Evolutionary conservation across 2,329 filamentous ascomycete genomes (phyloP), one percentile per base, ranked within the genome.

Genomic region (Juglanconis sp.): DNA sequence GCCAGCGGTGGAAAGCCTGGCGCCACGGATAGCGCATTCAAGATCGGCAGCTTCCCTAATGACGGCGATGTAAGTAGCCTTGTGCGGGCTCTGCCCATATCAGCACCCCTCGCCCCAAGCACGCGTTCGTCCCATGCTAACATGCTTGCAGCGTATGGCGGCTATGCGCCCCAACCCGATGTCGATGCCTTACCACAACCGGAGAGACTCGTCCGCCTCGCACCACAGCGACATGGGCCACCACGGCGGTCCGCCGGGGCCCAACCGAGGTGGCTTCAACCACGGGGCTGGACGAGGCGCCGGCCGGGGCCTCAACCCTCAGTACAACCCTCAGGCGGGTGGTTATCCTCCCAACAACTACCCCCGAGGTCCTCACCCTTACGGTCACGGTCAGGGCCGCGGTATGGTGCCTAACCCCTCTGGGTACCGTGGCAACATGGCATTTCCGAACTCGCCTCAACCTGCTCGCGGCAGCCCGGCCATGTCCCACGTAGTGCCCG

Each of bases 171-270:
- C 63, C 8, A 78, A 82, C 64, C 85, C 86, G 52, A 79, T 85
- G 66, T 82, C 56, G 30, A 57, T 63, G 56, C 48, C 56, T 10
- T 59, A 78, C 65, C 93, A 98, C 75, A 84, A 91, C 68, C 89
- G 94, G 69, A 89, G 92, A 68, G 90, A 94, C 72, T 97, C 94
- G 35, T 89, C 89, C 42, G 92, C 95, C 70, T 96, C 91, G 30
- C 83, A 87, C 65, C 90, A 94, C 73, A 86, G 85, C 72, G 89
- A 93, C 65, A 84, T 88, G 74, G 84, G 81, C 73, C 86, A 83
- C 71, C 83, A 85, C 70, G 79, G 79, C 66, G 55, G 83, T 83
- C 44, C 46, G 4, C 81, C 84, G 63, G 80, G 82, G 44, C 80
- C 86, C 69, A 81, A 81, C 66, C 84, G 85, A 67, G 85, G 82